Conservation (phyloP, 495 filamentous ascomycete species). For the Penicillium canescens region DNA sequence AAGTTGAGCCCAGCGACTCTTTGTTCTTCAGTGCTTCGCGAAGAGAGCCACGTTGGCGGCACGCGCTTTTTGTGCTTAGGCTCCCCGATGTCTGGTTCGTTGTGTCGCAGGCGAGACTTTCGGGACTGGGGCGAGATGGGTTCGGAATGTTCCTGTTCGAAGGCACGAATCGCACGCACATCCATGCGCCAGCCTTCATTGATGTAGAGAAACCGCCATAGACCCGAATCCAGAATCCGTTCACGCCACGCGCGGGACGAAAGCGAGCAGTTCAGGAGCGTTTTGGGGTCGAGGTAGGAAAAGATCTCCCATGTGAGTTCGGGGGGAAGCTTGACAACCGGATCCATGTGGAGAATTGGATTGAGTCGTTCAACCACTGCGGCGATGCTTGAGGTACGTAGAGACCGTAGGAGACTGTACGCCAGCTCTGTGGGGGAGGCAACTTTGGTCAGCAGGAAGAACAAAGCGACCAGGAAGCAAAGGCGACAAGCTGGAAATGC, state of each 20-base stretch:
- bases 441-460: constrained; percentile 10
- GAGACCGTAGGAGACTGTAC: constrained; percentile 62
- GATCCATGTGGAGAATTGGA: constrained; percentile 87
- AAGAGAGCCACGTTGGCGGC: constrained; percentile 42
- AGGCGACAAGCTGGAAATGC: neutral
- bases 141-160: constrained; percentile 60
- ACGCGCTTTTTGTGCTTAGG: constrained; percentile 55
- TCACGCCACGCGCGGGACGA: constrained; percentile 80
- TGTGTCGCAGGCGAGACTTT: constrained; percentile 43
- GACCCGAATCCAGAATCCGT: constrained; percentile 75
- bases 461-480: neutral
- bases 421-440: constrained; percentile 41
- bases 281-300: constrained; percentile 74
- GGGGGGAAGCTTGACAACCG: constrained; percentile 77
- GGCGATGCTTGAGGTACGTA: constrained; percentile 73
- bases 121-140: constrained; percentile 41
- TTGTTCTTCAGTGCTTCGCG: constrained; percentile 22
- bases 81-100: constrained; percentile 47
- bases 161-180: constrained; percentile 60
- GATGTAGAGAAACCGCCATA: constrained; percentile 83
- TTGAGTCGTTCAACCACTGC: constrained; percentile 75
- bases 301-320: constrained; percentile 89
- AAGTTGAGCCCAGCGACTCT: constrained; percentile 7
- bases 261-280: constrained; percentile 73
- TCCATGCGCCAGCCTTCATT: constrained; percentile 83